phyloP scores from a whole-genome alignment of 805 yeast species.

The Candida adriatica region DNA sequence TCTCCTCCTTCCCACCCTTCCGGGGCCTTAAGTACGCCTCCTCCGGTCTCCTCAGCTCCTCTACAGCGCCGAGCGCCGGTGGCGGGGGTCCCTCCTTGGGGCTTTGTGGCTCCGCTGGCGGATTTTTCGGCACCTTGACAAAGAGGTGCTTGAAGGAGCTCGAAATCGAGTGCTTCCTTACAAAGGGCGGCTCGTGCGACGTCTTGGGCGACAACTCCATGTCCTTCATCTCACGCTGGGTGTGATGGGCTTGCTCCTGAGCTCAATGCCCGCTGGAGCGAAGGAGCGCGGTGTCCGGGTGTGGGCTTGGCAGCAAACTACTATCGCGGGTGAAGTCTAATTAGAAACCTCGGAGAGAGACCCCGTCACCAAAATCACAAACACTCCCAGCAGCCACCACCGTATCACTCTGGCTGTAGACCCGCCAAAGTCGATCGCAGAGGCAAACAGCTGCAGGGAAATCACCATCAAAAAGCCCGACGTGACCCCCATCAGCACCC shows the following conservation, averaged over 20 bases:
- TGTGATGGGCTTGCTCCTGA: too few relatives aligned
- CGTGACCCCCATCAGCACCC: slow-evolving; percentile 61
- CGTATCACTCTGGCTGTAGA: slow-evolving; percentile 48
- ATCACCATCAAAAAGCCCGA: slow-evolving; percentile 82
- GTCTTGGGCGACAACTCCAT: too few relatives aligned
- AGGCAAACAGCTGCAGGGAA: slow-evolving; percentile 78
- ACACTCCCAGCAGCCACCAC: slow-evolving; percentile 58
- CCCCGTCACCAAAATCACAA: slow-evolving; percentile 44
- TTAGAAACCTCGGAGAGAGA: slow-evolving; percentile 24
- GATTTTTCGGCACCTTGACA: slow-evolving; percentile 11
- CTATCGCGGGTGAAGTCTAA: not conserved
- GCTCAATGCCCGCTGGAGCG: too few relatives aligned
- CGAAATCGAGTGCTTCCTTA: slow-evolving; percentile 15
- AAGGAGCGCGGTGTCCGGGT: too few relatives aligned
- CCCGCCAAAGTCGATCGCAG: slow-evolving; percentile 77
- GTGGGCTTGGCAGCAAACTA: not conserved
- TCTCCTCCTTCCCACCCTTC: slow-evolving; percentile 1
- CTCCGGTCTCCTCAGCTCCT: not conserved
- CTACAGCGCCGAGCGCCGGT: not conserved
- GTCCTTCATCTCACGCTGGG: too few relatives aligned
- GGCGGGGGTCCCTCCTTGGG: slow-evolving; percentile 1
- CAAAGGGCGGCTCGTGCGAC: too few relatives aligned
- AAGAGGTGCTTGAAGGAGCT: slow-evolving; percentile 18
- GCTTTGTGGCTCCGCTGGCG: slow-evolving; percentile 2
- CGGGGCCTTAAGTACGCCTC: too few relatives aligned